Base-by-base conservation (phyloP, 108 stramenopile species). In the Cylindrotheca fusiformis region DNA sequence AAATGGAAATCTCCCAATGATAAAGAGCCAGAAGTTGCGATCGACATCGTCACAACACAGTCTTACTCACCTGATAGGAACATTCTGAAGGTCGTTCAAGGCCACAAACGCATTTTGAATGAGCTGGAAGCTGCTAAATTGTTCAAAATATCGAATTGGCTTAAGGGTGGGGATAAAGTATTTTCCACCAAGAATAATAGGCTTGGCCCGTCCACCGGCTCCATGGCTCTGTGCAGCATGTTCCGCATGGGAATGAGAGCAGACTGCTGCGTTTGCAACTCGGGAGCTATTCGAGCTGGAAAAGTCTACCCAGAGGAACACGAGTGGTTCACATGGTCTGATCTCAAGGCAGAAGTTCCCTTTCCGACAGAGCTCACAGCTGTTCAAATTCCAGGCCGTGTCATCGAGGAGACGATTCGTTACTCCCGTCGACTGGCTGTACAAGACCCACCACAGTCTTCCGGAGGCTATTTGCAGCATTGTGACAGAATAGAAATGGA, bases 301-400 rank as follows among this genome's bases (percentile, higher is more conserved):
- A 51, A 49, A 21, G 48, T 27, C 12, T 83, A 78, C 50, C 41
- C 32, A 21, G 29, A 25, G 20, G 55, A 63, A 1, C 56, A 57
- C 12, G 71, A 55, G 30, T 60, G 58, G 63, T 72, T 83, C 51
- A 73, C 75, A 3, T 74, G 64, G 55, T 36, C 49, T 8, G 81
- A 83, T 76, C 66, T 83, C 18, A 71, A 76, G 48, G 26, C 74
- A 2, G 81, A 78, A 50, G 29, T 83, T 6, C 73, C 76, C 0
- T 83, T 83, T 48, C 53, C 64, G 0, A 72, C 64, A 17, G 29
- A 46, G 25, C 31, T 83, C 41, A 44, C 67, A 24, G 50, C 62
- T 8, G 20, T 72, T 14, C 18, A 32, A 19, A 48, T 83, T 12
- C 76, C 76, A 4, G 77, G 81, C 8, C 52, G 28, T 12, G 68